Evolutionary conservation across 2,329 filamentous ascomycete species (phyloP).

Genomic region (Leptosphaerulina australis): DNA sequence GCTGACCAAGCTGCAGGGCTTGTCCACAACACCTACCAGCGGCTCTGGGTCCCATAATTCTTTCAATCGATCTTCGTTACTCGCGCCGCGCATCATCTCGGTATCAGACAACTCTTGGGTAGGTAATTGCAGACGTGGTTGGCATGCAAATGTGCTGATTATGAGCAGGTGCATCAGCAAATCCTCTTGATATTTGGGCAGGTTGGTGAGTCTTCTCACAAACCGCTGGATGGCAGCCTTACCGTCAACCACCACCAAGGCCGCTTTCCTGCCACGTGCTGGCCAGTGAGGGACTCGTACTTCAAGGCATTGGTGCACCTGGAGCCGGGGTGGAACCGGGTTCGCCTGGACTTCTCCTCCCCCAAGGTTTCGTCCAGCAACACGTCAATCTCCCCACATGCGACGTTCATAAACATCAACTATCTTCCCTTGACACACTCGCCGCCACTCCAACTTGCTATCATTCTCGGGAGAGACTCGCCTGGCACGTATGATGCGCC

Average conservation of each 20-base stretch:
- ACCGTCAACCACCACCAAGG: constrained; percentile 84
- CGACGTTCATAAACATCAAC: constrained; percentile 80
- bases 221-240: constrained; percentile 76
- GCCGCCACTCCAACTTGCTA: constrained; percentile 87
- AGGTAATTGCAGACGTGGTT: constrained; percentile 46
- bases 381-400: constrained; percentile 72
- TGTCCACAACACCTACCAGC: constrained; percentile 59
- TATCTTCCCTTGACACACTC: constrained; percentile 79
- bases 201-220: constrained; percentile 73
- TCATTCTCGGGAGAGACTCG: constrained; percentile 87
- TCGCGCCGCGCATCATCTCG: constrained; percentile 80
- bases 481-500: constrained; percentile 82
- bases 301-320: constrained; percentile 93
- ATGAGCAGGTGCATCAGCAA: constrained; percentile 83
- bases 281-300: constrained; percentile 87
- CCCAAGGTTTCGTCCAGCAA: constrained; percentile 76
- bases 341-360: constrained; percentile 86
- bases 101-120: constrained; percentile 85
- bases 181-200: constrained; percentile 81
- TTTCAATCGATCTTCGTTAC: constrained; percentile 71
- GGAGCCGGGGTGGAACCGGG: constrained; percentile 84
- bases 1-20: constrained; percentile 48
- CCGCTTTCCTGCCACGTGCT: constrained; percentile 78
- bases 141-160: constrained; percentile 4
- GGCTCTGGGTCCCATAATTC: constrained; percentile 52